Evolutionary conservation across 805 yeast species (phyloP).

Genomic region (Hanseniaspora thailandica): DNA sequence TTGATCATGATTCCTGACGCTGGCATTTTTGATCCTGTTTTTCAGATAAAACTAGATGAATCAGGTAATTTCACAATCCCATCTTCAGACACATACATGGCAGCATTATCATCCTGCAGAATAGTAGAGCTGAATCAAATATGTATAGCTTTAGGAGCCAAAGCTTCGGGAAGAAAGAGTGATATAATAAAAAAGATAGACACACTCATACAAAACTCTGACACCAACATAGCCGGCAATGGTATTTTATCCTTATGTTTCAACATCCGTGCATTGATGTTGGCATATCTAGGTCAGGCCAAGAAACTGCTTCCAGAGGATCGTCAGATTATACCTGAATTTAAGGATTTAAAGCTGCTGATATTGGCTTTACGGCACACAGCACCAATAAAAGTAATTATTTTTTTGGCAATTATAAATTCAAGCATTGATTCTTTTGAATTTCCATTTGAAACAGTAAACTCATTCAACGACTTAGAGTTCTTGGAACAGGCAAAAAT

Average conservation of each 20-base stretch:
- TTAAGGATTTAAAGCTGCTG: constrained; percentile 37
- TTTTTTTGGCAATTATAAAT: background rate
- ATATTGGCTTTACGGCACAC: constrained; percentile 28
- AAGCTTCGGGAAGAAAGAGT: constrained; percentile 28
- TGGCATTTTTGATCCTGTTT: background rate
- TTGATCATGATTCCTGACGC: too few relatives aligned
- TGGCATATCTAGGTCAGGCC: background rate
- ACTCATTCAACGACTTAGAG: background rate
- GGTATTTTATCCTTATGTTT: background rate
- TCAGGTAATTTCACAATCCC: background rate
- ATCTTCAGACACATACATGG: constrained; percentile 17
- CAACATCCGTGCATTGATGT: background rate
- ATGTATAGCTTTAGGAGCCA: constrained; percentile 20
- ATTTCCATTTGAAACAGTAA: background rate
- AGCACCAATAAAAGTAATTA: background rate
- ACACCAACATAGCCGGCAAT: background rate
- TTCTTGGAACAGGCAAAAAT: background rate
- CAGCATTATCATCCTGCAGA: background rate
- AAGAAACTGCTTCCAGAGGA: too few relatives aligned
- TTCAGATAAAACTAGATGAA: background rate
- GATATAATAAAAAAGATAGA: constrained; percentile 20
- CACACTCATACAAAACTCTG: background rate
- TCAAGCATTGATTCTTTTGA: too few relatives aligned
- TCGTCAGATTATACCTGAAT: constrained; percentile 27
- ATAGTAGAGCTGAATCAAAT: background rate